Conservation (phyloP, 805 yeast genomes). For the Cyberlindnera maritima region DNA sequence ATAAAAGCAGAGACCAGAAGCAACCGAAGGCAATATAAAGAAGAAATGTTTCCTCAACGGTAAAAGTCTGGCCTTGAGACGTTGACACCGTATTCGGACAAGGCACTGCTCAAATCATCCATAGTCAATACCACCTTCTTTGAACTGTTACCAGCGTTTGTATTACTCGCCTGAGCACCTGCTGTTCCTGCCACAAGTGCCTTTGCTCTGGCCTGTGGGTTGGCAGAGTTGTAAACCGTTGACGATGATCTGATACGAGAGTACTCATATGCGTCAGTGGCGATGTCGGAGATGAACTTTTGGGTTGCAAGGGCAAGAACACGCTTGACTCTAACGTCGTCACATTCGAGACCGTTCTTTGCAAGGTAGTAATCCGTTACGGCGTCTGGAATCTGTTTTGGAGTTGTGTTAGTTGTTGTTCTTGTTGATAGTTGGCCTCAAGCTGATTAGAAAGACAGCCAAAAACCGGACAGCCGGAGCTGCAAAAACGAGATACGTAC, state of each 20-base stretch:
- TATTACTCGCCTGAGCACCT: constrained; percentile 34
- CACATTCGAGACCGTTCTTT: constrained; percentile 79
- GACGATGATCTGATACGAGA: constrained; percentile 87
- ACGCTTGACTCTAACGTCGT: constrained; percentile 67
- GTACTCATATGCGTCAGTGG: constrained; percentile 95
- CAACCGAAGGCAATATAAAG: no score
- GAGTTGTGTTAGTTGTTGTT: neutral
- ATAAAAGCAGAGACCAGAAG: neutral
- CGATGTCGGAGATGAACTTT: constrained; percentile 89
- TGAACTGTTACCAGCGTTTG: constrained; percentile 43
- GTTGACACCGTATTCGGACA: constrained; percentile 90
- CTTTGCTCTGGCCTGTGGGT: constrained; percentile 83
- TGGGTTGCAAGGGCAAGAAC: constrained; percentile 93
- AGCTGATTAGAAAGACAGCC: neutral
- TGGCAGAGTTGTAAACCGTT: constrained; percentile 79
- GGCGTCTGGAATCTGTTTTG: constrained; percentile 73
- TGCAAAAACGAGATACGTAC: no score
- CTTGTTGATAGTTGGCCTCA: neutral
- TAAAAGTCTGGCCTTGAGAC: constrained; percentile 92
- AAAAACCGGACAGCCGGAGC: neutral
- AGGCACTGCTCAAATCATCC: constrained; percentile 90
- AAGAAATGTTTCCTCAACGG: constrained; percentile 42
- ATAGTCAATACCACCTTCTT: constrained; percentile 86
- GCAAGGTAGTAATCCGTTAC: constrained; percentile 90
- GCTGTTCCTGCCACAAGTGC: constrained; percentile 67